phyloP scores from a whole-genome alignment of 176 grass and related monocot species.

The Avena atlantica region DNA sequence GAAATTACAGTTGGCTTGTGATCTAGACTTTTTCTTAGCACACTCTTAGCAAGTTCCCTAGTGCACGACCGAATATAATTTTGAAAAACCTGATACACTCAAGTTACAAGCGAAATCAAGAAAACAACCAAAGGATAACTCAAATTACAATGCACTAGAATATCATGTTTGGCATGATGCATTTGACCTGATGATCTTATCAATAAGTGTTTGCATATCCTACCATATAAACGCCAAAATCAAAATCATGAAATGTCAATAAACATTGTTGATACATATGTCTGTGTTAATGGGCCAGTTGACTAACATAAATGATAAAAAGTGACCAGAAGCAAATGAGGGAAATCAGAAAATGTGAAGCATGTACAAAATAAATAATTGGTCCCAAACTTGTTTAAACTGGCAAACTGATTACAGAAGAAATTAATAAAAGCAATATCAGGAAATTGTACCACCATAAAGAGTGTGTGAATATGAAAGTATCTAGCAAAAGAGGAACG shows the following conservation, averaged over 20 bases:
- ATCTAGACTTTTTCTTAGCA: slow-evolving; percentile 82
- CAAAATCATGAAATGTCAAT: slow-evolving; percentile 2
- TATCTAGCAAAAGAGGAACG: too few species aligned
- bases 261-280: not conserved
- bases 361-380: not conserved
- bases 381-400: not conserved
- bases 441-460: not conserved
- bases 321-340: not conserved
- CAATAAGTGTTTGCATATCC: slow-evolving; percentile 84
- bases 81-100: not conserved
- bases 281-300: not conserved
- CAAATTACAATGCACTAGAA: slow-evolving; percentile 86
- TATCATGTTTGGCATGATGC: slow-evolving; percentile 71
- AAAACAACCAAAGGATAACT: not conserved
- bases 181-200: slow-evolving; percentile 90
- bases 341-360: not conserved
- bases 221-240: slow-evolving; percentile 35
- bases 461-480: too few species aligned
- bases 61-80: slow-evolving; percentile 50
- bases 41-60: slow-evolving; percentile 78
- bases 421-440: slow-evolving; percentile 19
- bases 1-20: slow-evolving; percentile 83
- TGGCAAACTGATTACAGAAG: slow-evolving; percentile 9
- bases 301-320: not conserved
- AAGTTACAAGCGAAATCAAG: slow-evolving; percentile 10